Base-by-base conservation (phyloP, 345 rosid genomes). In the Garcia nutans region DNA sequence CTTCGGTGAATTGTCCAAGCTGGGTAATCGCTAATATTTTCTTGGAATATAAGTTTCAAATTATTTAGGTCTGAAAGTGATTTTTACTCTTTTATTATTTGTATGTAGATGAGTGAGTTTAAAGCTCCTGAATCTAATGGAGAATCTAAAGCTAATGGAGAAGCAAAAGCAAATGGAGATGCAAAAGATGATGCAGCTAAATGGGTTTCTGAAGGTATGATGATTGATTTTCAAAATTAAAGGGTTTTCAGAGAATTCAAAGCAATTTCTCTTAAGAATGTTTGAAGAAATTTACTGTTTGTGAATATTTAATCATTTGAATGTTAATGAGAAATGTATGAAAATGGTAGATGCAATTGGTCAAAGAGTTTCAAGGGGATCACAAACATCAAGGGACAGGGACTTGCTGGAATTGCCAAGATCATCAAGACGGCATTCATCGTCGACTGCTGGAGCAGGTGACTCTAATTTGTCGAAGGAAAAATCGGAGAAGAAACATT, bases 31-130 rank as follows among this genome's bases (percentile, higher is more conserved):
- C 8, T 70, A 16, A 26, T 68, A 41, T 63, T 23, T 33, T 37
- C 41, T 37, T 37, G 41, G 41, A 37, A 37, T 37, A 37, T 5
- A 37, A 37, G 0, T 65, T 65, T 50, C 2, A 31, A 0, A 37
- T 74, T 28, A 15, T 19, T 31, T 7, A 45, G 57, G 31, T 37
- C 69, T 74, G 15, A 45, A 15, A 33, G 17, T 41, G 49, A 59
- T 10, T 8, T 0, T n/a, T 19, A 9, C 41, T 37, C 58, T 20
- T 28, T 28, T 28, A 28, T 56, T 54, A 31, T 62, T 55, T 74
- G 16, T 65, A 2, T 70, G 76, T 85, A 94, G 96, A 88, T 94
- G 94, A 83, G 76, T 37, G 97, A 88, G 77, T 91, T 87, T 65
- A 86, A 84, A 75, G 47, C 82, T 37, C 41, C 41, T 47, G 50